Conservation (phyloP, 768 basidiomycete genomes). For the Hypsizygus marmoreus region DNA sequence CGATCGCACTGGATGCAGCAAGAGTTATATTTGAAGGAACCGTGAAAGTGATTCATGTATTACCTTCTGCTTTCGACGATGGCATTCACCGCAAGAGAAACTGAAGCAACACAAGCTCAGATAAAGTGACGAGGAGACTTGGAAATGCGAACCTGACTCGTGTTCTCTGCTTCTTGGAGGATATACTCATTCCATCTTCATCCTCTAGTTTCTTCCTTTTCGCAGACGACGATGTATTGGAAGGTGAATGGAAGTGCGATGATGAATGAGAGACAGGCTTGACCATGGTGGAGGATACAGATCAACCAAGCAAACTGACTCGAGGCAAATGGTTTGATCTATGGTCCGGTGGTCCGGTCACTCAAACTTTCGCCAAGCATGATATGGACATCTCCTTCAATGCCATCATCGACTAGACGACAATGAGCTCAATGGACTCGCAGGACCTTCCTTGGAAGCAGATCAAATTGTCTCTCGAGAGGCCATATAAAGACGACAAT, state of each 20-base stretch:
- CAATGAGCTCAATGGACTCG: conserved; percentile 1
- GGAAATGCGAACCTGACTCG: conserved; percentile 64
- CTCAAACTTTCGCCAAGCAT: conserved; percentile 6
- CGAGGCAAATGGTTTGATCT: conserved; percentile 15
- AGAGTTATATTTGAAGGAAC: conserved; percentile 15
- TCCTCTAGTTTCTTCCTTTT: conserved; percentile 71
- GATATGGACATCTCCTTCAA: conserved; percentile 2
- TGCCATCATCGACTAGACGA: not conserved
- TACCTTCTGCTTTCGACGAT: conserved; percentile 87
- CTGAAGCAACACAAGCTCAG: conserved; percentile 35
- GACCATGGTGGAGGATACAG: conserved; percentile 30
- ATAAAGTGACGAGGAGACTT: conserved; percentile 7
- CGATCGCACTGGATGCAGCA: conserved; percentile 67
- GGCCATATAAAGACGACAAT: conserved; percentile 79
- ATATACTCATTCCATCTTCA: conserved; percentile 43
- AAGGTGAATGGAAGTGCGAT: conserved; percentile 15
- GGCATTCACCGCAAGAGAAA: conserved; percentile 87
- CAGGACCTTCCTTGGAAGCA: conserved; percentile 53
- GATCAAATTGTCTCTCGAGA: conserved; percentile 70
- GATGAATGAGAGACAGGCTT: conserved; percentile 32
- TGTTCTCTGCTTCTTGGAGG: conserved; percentile 69
- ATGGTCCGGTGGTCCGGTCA: conserved; percentile 21
- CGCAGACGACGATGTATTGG: conserved; percentile 30
- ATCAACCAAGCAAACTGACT: conserved; percentile 13
- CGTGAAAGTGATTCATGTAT: conserved; percentile 5